These are phyloP conservation scores for Knoxia roxburghii DNA, from an alignment of 257 asterid species.

Conservation along the genomic window DNA sequence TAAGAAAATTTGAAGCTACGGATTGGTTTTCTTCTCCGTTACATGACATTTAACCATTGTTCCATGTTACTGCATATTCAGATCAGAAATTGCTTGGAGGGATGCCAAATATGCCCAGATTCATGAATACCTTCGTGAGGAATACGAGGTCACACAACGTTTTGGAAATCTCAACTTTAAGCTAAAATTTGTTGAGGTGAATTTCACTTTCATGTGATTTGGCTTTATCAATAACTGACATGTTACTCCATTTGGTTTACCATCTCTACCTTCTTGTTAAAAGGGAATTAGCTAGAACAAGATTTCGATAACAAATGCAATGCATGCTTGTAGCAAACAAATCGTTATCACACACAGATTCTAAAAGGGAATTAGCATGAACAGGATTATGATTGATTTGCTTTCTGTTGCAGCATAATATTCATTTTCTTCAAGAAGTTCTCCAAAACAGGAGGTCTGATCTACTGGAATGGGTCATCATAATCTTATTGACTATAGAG, in stretches of 20 bases:
- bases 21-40: neutral
- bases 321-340: constrained; percentile 1
- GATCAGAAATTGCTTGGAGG: constrained; percentile 99
- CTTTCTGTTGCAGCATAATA: constrained; percentile 76
- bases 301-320: too few relatives aligned
- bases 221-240: neutral
- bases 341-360: neutral
- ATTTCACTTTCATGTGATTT: neutral
- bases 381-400: constrained; percentile 5
- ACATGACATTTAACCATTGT: neutral
- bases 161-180: constrained; percentile 91
- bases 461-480: constrained; percentile 92
- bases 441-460: constrained; percentile 88
- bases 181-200: constrained; percentile 89
- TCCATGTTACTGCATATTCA: constrained; percentile 24
- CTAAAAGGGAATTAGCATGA: neutral
- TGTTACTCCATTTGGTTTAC: neutral
- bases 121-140: constrained; percentile 91
- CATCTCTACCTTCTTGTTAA: neutral
- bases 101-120: constrained; percentile 93
- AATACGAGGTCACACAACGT: constrained; percentile 89
- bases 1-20: neutral
- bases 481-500: constrained; percentile 67
- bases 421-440: constrained; percentile 96
- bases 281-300: too few relatives aligned